phyloP scores from a whole-genome alignment of 352 stramenopile genomes.

The Globisporangium polare region DNA sequence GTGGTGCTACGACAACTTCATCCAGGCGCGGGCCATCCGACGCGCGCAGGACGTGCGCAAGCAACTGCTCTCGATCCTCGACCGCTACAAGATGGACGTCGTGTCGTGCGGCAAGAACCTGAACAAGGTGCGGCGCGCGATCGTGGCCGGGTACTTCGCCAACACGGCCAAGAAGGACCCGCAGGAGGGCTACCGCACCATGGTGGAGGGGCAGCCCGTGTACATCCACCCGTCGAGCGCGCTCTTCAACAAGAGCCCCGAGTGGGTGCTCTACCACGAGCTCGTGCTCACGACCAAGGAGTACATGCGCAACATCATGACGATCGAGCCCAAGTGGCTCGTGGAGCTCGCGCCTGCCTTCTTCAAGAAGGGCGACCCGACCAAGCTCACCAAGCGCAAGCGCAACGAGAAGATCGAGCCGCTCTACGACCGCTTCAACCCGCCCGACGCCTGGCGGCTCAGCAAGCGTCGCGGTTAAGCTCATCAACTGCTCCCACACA shows the following conservation, averaged over 20 bases:
- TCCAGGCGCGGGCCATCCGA: slow-evolving; percentile 96
- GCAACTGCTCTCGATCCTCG: slow-evolving; percentile 98
- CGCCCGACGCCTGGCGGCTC: slow-evolving; percentile 95
- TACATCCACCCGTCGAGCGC: slow-evolving; percentile 98
- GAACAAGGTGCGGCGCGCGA: slow-evolving; percentile 97
- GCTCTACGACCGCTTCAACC: slow-evolving; percentile 98
- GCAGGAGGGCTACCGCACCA: slow-evolving; percentile 97
- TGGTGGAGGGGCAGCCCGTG: slow-evolving; percentile 98
- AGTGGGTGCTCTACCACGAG: slow-evolving; percentile 99
- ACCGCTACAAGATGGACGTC: slow-evolving; percentile 98
- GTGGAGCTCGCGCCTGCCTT: slow-evolving; percentile 95
- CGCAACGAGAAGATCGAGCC: slow-evolving; percentile 99
- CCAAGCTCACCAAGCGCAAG: slow-evolving; percentile 97
- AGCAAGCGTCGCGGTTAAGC: slow-evolving; percentile 92
- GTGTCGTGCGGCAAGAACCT: slow-evolving; percentile 95
- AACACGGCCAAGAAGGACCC: slow-evolving; percentile 99
- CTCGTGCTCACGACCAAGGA: slow-evolving; percentile 95
- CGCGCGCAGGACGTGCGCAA: slow-evolving; percentile 98
- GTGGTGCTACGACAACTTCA: slow-evolving; percentile 99
- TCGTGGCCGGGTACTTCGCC: slow-evolving; percentile 98
- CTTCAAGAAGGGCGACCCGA: slow-evolving; percentile 97
- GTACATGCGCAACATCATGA: slow-evolving; percentile 99
- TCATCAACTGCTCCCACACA: not conserved
- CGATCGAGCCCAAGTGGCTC: slow-evolving; percentile 99
- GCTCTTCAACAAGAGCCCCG: slow-evolving; percentile 98